Percentiles rank a stretch among this genome's conserved stretches.
Conservation (phyloP, 495 filamentous ascomycete genomes). For the Elaphomyces granulatus region DNA sequence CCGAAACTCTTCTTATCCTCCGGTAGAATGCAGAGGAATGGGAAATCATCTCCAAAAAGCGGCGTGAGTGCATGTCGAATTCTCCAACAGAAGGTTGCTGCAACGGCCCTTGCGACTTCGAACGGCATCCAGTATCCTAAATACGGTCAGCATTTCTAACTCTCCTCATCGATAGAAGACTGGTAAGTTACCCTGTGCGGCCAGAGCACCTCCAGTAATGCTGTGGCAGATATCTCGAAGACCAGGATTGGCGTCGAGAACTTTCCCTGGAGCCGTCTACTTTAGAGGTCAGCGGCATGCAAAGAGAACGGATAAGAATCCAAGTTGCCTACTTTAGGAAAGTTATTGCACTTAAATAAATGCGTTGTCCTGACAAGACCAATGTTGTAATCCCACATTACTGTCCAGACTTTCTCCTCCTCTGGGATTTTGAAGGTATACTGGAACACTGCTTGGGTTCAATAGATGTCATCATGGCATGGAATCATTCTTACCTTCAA, state of each 20-base stretch:
- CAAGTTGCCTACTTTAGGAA: conserved; percentile 55
- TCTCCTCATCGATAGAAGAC: conserved; percentile 2
- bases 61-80: conserved; percentile 78
- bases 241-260: conserved; percentile 63
- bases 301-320: background rate
- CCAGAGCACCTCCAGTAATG: conserved; percentile 84
- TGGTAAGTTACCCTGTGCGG: conserved; percentile 59
- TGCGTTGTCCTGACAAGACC: conserved; percentile 91
- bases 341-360: conserved; percentile 81
- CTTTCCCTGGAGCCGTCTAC: conserved; percentile 74
- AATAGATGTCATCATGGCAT: background rate
- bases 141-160: background rate
- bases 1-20: conserved; percentile 42
- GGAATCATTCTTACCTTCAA: conserved; percentile 51
- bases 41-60: conserved; percentile 73
- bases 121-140: conserved; percentile 97
- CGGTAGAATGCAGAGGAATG: conserved; percentile 50
- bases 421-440: conserved; percentile 71
- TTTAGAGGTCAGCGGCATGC: conserved; percentile 8
- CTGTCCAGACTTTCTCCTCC: conserved; percentile 50
- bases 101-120: conserved; percentile 64
- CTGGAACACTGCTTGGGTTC: conserved; percentile 53
- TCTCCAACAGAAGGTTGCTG: conserved; percentile 71
- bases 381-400: conserved; percentile 96
- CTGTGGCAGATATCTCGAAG: conserved; percentile 77